These are phyloP conservation scores for Globisporangium acanthophoron DNA, from an alignment of 352 stramenopile genomes.

Conservation along the genomic window DNA sequence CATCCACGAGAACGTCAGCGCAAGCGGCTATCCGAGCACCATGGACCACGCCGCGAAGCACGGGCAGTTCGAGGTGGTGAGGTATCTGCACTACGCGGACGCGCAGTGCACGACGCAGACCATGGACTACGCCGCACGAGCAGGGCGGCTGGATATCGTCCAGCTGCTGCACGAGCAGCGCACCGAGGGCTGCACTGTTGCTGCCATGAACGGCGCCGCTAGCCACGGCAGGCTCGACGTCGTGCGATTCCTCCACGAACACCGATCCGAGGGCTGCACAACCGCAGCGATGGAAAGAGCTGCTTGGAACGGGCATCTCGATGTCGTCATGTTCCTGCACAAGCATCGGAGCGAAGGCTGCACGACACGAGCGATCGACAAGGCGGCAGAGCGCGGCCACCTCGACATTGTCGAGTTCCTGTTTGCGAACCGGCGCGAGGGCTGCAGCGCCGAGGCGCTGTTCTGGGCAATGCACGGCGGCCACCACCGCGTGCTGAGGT, in stretches of 20 bases:
- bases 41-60: constrained; percentile 5
- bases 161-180: too few species aligned
- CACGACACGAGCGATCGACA: background rate
- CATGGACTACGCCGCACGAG: constrained; percentile 4
- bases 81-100: background rate
- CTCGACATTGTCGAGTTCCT: background rate
- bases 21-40: background rate
- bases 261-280: background rate
- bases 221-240: background rate
- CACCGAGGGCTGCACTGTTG: background rate
- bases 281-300: background rate
- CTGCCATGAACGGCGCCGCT: too few species aligned
- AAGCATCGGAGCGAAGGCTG: background rate
- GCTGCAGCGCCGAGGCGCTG: background rate
- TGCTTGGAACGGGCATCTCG: background rate
- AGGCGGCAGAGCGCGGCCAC: constrained; percentile 1
- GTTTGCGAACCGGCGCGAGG: background rate
- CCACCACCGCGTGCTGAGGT: background rate
- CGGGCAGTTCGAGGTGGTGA: constrained; percentile 1
- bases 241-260: constrained; percentile 1
- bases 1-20: background rate
- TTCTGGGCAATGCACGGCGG: constrained; percentile 1
- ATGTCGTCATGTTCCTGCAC: constrained; percentile 1
- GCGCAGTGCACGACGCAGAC: background rate
- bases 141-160: background rate